Evolutionary conservation across 2,329 filamentous ascomycete genomes (phyloP), one percentile per base, ranked within the genome.

Genomic region (Claviceps sorghi): DNA sequence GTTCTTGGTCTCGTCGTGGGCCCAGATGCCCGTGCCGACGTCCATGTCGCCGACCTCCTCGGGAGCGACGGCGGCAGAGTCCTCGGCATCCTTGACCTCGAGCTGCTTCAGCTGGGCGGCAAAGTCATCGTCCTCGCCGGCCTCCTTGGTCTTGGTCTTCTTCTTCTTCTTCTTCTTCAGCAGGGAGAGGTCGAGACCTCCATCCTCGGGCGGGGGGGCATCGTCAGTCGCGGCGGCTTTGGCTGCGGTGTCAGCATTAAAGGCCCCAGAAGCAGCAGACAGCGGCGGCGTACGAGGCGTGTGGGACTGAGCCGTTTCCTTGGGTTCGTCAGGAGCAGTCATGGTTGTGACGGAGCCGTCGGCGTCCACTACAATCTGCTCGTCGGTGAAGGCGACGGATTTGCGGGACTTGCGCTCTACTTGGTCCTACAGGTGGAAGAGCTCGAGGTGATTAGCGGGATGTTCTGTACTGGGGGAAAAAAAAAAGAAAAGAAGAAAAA

Each of bases 121-220:
- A 56, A 80, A 74, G 42, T 78, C 79, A 60, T 84, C 80, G 50
- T 78, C 78, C 66, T 87, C 84, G 56, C 77, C 76, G 48, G 71
- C 65, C n/a, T 72, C 67, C 65, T 83, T 83, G 59, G 72, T 58
- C 67, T 74, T 74, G 68, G 69, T 72, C 70, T 78, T 79, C 72
- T 79, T 91, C 75, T 94, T 95, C 76, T 95, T 96, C 71, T 88
- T 84, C 76, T 96, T 97, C 72, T 89, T 86, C 69, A 93, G 77
- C 56, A 93, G 77, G 58, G 83, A 73, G 48, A 78, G 70, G 61
- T 77, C 75, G 56, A 80, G 66, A 44, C 70, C 73, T 50, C 69
- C 72, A 66, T 88, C 73, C 50, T 72, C 72, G 56, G 64, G 66
- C 49, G 69, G 72, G 51, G 70, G 68, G 19, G 61, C 58, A 53